Evolutionary conservation across 2,329 filamentous ascomycete species (phyloP), one percentile per base, ranked within the genome.

Genomic region (Cercospora nicotianae): DNA sequence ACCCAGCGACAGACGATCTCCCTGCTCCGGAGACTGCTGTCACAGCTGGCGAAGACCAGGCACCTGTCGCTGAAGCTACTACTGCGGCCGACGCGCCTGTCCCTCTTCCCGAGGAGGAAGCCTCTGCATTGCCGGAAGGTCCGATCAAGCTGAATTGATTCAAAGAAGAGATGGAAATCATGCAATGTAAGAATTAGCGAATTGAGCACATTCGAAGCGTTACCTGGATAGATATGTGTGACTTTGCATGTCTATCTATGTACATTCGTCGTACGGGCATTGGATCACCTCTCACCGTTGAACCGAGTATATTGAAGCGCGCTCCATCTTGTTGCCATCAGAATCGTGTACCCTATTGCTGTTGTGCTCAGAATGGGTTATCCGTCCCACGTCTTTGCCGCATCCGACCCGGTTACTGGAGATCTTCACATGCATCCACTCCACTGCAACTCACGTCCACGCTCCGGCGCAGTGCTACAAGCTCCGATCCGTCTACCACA

Each of bases 351-450:
- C 23, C 9, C 9, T 23, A 9, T 0, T 20, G 8, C 18, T 1
- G 28, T 26, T n/a, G 13, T 53, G 48, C 18, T 23, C 10, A 28
- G 5, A 16, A 1, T 55, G 6, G 23, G 23, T 55, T 26, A 55
- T 55, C 48, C 48, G 48, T 55, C 23, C 23, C 48, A 55, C 23
- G 16, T 2, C 12, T 55, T 55, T 28, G 9, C 2, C 23, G n/a
- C 48, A n/a, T 55, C 48, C 48, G 48, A 28, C 16, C 48, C 48
- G 48, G 48, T 13, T 55, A 55, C 9, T 20, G 55, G 55, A 23
- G 28, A 33, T 59, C 55, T 59, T 59, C 55, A 59, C 55, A 59
- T 59, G 55, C 55, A 59, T 59, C 31, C n/a, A 31, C 55, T 36
- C 55, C 28, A 33, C 30, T 48, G 45, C 45, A 48, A 23, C 45